A percentile compares a stretch with the other conserved stretches of the same genome.
These are phyloP conservation scores for Moniliophthora roreri DNA, from an alignment of 1,284 basidiomycete genomes.

Conservation along the genomic window DNA sequence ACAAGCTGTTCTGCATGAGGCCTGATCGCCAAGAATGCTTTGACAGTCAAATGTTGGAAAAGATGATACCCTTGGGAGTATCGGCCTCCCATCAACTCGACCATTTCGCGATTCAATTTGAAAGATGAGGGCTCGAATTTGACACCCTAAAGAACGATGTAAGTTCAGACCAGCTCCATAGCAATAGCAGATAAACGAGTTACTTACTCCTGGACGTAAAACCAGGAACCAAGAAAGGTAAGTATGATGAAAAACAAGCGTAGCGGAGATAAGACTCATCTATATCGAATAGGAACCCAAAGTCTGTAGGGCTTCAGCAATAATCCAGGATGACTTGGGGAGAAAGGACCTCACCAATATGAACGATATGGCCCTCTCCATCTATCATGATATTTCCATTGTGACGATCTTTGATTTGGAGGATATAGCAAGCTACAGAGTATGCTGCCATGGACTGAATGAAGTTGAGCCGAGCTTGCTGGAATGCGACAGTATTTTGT, in stretches of 20 bases:
- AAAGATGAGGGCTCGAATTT: slow-evolving; percentile 98
- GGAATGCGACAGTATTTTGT: slow-evolving; percentile 87
- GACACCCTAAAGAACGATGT: slow-evolving; percentile 64
- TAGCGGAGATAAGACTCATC: slow-evolving; percentile 59
- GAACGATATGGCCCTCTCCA: slow-evolving; percentile 93
- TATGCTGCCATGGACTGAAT: slow-evolving; percentile 99
- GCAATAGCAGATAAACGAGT: slow-evolving; percentile 1
- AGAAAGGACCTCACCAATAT: slow-evolving; percentile 66
- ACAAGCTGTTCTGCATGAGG: slow-evolving; percentile 91
- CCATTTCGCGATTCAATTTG: slow-evolving; percentile 99
- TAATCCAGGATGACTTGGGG: slow-evolving; percentile 3
- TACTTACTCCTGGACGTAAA: slow-evolving; percentile 68
- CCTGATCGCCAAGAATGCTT: slow-evolving; percentile 94
- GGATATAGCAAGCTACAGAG: slow-evolving; percentile 96
- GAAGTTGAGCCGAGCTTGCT: slow-evolving; percentile 93
- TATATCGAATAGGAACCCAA: slow-evolving; percentile 98
- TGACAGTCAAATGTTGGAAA: slow-evolving; percentile 93
- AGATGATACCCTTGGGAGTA: slow-evolving; percentile 91
- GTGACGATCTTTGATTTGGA: slow-evolving; percentile 97
- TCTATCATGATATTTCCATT: slow-evolving; percentile 99
- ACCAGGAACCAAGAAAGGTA: slow-evolving; percentile 24
- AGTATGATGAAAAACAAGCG: slow-evolving; percentile 9
- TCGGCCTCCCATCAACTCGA: slow-evolving; percentile 94
- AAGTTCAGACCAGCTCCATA: slow-evolving; percentile 4
- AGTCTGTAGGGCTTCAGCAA: slow-evolving; percentile 58